Conservation (phyloP, 495 filamentous ascomycete species). For the Delitschia confertaspora region DNA sequence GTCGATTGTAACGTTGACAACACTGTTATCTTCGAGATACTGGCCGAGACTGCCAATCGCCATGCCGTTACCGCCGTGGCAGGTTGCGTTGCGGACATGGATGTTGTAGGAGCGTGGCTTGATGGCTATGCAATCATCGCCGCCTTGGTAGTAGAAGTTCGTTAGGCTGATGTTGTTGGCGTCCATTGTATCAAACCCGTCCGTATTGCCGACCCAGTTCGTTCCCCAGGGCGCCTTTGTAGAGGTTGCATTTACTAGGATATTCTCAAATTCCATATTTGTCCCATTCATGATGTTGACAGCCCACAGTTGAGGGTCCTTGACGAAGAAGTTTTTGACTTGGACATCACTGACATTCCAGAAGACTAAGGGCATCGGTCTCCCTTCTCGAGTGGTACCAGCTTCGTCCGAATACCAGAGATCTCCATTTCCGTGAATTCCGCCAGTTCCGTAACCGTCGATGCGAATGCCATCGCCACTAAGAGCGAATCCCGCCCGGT, state of each 20-base stretch:
- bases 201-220: constrained; percentile 54
- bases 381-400: constrained; percentile 40
- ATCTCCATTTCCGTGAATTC: constrained; percentile 47
- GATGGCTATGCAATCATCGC: constrained; percentile 51
- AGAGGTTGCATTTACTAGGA: constrained; percentile 43
- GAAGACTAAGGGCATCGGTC: constrained; percentile 53
- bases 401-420: constrained; percentile 39
- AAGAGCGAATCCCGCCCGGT: constrained; percentile 46
- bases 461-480: constrained; percentile 43
- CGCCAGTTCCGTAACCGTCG: constrained; percentile 44
- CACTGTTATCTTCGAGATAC: constrained; percentile 48
- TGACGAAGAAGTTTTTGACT: constrained; percentile 46
- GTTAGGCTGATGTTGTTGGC: constrained; percentile 42
- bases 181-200: constrained; percentile 54
- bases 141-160: constrained; percentile 52
- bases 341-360: constrained; percentile 50
- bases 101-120: constrained; percentile 50
- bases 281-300: constrained; percentile 54
- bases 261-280: constrained; percentile 46
- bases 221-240: constrained; percentile 42
- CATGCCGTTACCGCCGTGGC: constrained; percentile 48
- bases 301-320: constrained; percentile 46
- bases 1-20: constrained; percentile 41
- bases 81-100: constrained; percentile 44
- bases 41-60: constrained; percentile 51